These are phyloP conservation scores for Talaromyces albobiverticillius DNA, from an alignment of 2,329 filamentous ascomycete genomes.

Conservation along the genomic window DNA sequence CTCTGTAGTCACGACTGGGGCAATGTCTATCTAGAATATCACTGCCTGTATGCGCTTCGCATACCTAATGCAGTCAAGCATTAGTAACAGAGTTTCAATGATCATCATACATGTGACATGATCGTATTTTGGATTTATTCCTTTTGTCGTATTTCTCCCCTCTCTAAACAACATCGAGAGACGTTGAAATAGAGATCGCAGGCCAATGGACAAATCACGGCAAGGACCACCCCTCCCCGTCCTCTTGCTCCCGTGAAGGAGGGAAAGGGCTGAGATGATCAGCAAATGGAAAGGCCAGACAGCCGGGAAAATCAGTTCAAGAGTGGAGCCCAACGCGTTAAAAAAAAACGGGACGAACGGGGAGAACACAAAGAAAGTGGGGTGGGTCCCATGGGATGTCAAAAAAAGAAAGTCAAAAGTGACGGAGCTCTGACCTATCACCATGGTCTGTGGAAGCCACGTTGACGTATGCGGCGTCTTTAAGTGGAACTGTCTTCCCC, in stretches of 20 bases:
- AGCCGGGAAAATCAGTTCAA: not conserved
- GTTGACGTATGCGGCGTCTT: conserved; percentile 2
- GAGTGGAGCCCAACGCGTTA: not conserved
- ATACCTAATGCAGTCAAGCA: no score
- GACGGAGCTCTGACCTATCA: no score
- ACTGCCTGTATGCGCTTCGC: not conserved
- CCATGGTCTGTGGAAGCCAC: not conserved
- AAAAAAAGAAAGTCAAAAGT: no score
- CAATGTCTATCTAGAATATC: not conserved
- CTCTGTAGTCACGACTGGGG: no score
- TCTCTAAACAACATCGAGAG: no score
- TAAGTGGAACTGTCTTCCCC: not conserved
- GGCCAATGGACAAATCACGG: not conserved
- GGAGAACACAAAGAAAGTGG: no score
- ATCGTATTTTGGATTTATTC: no score
- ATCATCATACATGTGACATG: no score
- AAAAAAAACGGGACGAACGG: no score
- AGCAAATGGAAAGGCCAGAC: not conserved
- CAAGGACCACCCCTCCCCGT: not conserved
- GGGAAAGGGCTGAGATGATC: not conserved
- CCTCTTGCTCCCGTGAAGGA: not conserved
- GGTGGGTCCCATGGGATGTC: no score
- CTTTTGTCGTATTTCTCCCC: no score
- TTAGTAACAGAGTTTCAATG: no score
- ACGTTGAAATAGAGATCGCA: conserved; percentile 3